Evolutionary conservation across 257 asterid genomes (phyloP).

Genomic region (Solanum clarkiae): DNA sequence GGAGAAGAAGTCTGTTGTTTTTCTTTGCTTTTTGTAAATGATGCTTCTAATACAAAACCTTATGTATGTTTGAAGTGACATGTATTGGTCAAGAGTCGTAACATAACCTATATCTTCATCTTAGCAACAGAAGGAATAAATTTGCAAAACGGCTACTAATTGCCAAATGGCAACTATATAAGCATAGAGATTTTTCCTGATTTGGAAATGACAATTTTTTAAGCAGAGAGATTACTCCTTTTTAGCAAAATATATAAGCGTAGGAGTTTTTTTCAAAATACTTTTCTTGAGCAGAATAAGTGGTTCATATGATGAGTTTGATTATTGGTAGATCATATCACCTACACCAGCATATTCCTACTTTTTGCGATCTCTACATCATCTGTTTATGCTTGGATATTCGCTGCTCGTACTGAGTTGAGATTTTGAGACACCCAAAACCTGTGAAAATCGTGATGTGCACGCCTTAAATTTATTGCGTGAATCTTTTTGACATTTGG

Average conservation of each 20-base stretch:
- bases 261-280: not conserved
- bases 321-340: not conserved
- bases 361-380: not conserved
- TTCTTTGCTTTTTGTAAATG: not conserved
- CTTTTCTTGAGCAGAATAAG: not conserved
- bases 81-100: not conserved
- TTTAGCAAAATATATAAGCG: not conserved
- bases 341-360: not conserved
- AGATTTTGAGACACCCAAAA: not conserved
- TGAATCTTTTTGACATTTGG: not conserved
- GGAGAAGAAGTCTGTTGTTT: not conserved
- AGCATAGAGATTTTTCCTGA: not conserved
- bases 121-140: not conserved
- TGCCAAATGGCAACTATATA: not conserved
- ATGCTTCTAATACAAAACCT: not conserved
- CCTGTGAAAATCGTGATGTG: not conserved
- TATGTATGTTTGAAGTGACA: not conserved
- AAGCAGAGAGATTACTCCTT: not conserved
- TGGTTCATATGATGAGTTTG: not conserved
- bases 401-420: not conserved
- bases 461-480: not conserved
- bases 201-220: not conserved
- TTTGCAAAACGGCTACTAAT: not conserved
- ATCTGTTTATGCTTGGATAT: not conserved
- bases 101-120: not conserved